Evolutionary conservation across 208 protist genomes (phyloP).

Genomic region (Trypanosoma lewisi): DNA sequence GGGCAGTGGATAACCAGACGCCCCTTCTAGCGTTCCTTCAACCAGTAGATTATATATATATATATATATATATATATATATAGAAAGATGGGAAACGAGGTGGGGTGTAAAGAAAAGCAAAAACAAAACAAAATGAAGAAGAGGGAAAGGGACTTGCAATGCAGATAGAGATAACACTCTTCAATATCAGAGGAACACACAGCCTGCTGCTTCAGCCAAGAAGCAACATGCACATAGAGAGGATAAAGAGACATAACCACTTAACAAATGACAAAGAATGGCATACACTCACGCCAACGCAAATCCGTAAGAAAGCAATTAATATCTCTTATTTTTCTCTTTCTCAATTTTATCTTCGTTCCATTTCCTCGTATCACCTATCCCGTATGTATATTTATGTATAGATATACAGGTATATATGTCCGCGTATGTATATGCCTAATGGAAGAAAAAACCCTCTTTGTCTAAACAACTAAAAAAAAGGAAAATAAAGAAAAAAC

Average conservation of each 20-base stretch:
- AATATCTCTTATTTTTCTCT: slow-evolving; percentile 4
- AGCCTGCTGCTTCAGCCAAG: too few relatives aligned
- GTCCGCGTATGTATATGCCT: neutral
- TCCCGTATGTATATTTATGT: neutral
- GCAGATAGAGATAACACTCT: neutral
- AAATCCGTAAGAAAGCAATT: neutral
- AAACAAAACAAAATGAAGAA: neutral
- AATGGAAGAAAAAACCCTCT: neutral
- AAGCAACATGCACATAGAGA: too few relatives aligned
- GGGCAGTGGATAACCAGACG: too few relatives aligned
- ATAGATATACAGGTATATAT: neutral
- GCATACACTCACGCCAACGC: neutral
- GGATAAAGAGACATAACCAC: slow-evolving; percentile 1
- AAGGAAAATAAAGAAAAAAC: slow-evolving; percentile 9
- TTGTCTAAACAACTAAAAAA: neutral
- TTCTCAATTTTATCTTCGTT: slow-evolving; percentile 4
- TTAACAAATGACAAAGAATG: neutral
- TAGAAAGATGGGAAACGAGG: too few relatives aligned
- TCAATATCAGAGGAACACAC: too few relatives aligned
- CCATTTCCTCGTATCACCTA: neutral
- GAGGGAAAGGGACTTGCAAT: neutral
- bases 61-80: too few relatives aligned
- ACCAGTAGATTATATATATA: too few relatives aligned
- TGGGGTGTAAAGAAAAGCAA: slow-evolving; percentile 13
- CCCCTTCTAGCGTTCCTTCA: too few relatives aligned